Evolutionary conservation across 2,329 filamentous ascomycete species (phyloP).

Genomic region (Huntiella savannae): DNA sequence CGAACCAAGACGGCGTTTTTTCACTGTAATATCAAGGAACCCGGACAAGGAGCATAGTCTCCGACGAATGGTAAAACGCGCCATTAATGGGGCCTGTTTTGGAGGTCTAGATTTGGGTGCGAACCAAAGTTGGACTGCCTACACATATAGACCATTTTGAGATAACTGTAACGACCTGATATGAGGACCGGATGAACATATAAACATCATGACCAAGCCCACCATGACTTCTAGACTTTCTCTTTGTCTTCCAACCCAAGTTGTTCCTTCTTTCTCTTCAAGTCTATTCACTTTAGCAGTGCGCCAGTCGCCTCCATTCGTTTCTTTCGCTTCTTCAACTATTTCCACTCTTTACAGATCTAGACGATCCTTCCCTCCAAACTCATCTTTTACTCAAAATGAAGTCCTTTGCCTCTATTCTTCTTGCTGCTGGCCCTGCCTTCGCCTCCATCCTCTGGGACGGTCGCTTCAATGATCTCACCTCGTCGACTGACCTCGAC

Average conservation of each 20-base stretch:
- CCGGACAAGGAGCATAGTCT: too few species aligned
- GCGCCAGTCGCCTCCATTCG: slow-evolving; percentile 7
- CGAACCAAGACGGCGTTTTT: too few species aligned
- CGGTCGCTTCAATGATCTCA: slow-evolving; percentile 43
- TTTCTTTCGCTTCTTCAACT: slow-evolving; percentile 9
- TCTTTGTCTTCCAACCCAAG: slow-evolving; percentile 1
- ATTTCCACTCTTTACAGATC: slow-evolving; percentile 9
- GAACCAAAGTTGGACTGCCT: too few species aligned
- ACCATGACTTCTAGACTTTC: neutral
- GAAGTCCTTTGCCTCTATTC: slow-evolving; percentile 8
- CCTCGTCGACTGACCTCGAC: slow-evolving; percentile 32
- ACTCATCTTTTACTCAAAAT: slow-evolving; percentile 9
- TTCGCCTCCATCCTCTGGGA: slow-evolving; percentile 34
- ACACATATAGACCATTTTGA: too few species aligned
- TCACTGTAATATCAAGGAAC: too few species aligned
- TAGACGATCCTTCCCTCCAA: slow-evolving; percentile 9
- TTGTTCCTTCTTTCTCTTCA: slow-evolving; percentile 3
- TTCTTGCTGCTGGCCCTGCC: slow-evolving; percentile 7
- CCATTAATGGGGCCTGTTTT: too few species aligned
- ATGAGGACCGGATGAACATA: too few species aligned
- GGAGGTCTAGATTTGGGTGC: too few species aligned
- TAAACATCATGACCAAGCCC: too few species aligned
- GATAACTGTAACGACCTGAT: too few species aligned
- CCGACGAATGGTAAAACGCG: too few species aligned
- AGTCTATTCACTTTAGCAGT: slow-evolving; percentile 3